Conservation (phyloP, 139 green algal genomes). For the Chlorella ohadii region DNA sequence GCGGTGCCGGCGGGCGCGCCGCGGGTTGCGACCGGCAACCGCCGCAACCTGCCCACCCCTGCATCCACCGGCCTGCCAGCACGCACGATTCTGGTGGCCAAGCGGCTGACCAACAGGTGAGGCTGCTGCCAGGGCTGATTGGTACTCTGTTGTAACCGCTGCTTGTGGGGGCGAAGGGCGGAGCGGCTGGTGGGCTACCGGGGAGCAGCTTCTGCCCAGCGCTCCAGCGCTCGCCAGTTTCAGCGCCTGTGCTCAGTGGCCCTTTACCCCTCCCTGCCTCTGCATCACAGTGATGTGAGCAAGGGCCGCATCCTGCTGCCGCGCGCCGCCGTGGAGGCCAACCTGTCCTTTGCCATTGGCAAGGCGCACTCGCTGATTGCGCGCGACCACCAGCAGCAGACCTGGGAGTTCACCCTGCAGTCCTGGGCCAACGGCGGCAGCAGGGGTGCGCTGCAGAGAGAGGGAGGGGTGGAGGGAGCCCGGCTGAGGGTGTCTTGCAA, state of each 20-base stretch:
- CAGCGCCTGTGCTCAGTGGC: background rate
- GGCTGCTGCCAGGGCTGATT: background rate
- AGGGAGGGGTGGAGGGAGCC: background rate
- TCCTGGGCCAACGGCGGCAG: conserved; percentile 74
- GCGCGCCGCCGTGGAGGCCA: conserved; percentile 56
- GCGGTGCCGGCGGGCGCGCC: background rate
- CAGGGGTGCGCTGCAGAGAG: background rate
- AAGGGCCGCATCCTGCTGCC: conserved; percentile 67
- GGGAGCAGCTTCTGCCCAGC: too few relatives aligned
- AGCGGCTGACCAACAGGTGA: conserved; percentile 72
- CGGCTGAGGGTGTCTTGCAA: background rate
- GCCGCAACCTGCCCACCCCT: conserved; percentile 25
- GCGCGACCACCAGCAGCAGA: conserved; percentile 40
- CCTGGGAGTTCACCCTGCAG: conserved; percentile 67
- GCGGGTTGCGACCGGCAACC: background rate
- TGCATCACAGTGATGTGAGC: conserved; percentile 54
- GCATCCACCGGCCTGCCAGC: conserved; percentile 48
- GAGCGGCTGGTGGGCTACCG: too few relatives aligned
- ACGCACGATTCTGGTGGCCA: conserved; percentile 75
- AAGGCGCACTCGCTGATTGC: conserved; percentile 52
- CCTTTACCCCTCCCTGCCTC: background rate
- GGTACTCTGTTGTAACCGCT: background rate
- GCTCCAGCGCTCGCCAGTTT: too few relatives aligned
- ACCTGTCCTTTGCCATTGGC: conserved; percentile 58
- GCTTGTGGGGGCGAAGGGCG: too few relatives aligned